Evolutionary conservation across 83 land plant genomes (phyloP).

Genomic region (Picea mariana): DNA sequence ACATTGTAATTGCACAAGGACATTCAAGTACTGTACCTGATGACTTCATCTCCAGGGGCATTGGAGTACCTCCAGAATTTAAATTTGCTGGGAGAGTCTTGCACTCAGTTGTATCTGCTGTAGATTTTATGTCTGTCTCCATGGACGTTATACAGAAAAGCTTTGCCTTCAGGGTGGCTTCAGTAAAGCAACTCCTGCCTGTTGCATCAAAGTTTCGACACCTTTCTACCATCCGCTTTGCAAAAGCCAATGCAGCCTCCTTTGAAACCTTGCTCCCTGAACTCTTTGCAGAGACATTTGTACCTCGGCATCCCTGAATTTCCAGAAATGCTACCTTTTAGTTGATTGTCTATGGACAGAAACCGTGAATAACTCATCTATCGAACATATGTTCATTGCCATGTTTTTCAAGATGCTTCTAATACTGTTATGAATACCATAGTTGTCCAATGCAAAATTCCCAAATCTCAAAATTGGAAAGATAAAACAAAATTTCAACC

Average conservation of each 20-base stretch:
- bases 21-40: not conserved
- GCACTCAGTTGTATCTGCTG: not conserved
- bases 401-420: not conserved
- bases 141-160: not conserved
- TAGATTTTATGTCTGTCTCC: not conserved
- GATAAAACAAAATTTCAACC: not conserved
- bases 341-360: not conserved
- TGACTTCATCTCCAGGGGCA: not conserved
- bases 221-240: slow-evolving; percentile 1
- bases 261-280: not conserved
- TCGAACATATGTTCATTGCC: not conserved
- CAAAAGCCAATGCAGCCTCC: slow-evolving; percentile 1
- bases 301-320: slow-evolving; percentile 11
- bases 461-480: not conserved
- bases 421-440: not conserved
- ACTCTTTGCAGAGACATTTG: not conserved
- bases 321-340: not conserved
- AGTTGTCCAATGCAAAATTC: not conserved
- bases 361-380: no score
- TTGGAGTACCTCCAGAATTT: not conserved
- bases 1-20: not conserved
- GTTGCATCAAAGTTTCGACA: slow-evolving; percentile 5
- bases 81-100: not conserved
- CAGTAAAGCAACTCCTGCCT: slow-evolving; percentile 9
- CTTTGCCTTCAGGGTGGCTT: not conserved